A percentile compares a stretch with the other conserved stretches of the same genome.
These are phyloP conservation scores for Cytospora schulzeri DNA, from an alignment of 2,329 filamentous ascomycete species.

Conservation along the genomic window DNA sequence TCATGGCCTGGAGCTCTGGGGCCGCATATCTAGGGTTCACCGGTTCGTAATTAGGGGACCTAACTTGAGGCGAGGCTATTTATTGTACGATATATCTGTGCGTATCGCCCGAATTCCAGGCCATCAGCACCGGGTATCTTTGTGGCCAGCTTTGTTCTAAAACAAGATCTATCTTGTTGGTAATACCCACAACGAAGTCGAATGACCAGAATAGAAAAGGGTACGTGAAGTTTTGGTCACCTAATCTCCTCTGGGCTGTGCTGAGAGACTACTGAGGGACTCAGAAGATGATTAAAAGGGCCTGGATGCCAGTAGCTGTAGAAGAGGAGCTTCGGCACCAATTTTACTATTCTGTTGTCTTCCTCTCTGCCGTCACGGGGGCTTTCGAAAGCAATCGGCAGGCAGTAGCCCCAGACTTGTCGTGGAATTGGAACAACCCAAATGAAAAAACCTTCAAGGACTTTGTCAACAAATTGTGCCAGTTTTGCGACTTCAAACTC, in stretches of 20 bases:
- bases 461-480: conserved; percentile 25
- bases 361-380: conserved; percentile 4
- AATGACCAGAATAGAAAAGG: no score
- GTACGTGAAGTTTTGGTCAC: no score
- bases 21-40: neutral
- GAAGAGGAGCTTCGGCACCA: neutral
- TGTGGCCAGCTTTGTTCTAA: no score
- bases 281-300: neutral
- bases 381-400: conserved; percentile 2
- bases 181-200: no score
- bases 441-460: conserved; percentile 2
- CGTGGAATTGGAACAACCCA: neutral
- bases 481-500: conserved; percentile 23
- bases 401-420: neutral
- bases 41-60: no score
- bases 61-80: neutral
- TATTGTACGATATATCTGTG: no score
- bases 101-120: no score
- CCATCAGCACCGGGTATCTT: no score
- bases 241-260: no score
- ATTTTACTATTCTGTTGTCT: conserved; percentile 10
- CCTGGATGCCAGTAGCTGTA: neutral
- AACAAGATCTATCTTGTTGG: no score
- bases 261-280: no score
- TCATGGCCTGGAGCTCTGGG: neutral